Percentiles rank a stretch among this genome's conserved stretches.
Evolutionary conservation across 768 basidiomycete genomes (phyloP).

Genomic region (Mycena venus): DNA sequence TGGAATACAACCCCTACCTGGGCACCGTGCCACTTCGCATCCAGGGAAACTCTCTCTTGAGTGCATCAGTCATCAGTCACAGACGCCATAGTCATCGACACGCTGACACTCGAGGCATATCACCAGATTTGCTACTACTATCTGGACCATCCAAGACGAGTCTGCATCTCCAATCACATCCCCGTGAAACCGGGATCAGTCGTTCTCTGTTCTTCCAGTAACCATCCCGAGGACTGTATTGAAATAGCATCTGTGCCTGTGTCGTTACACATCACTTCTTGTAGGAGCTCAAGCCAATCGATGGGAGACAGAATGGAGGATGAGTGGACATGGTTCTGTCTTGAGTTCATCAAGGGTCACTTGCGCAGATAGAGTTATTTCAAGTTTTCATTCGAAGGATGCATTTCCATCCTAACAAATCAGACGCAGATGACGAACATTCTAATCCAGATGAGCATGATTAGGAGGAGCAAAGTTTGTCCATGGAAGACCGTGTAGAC

Average conservation of each 20-base stretch:
- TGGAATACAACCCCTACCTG: no score
- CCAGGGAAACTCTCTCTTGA: no score
- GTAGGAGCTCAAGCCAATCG: neutral
- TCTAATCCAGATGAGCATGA: no score
- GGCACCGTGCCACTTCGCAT: neutral
- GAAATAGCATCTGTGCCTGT: neutral
- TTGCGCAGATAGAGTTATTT: no score
- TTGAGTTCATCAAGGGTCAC: neutral
- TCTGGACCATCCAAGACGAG: neutral
- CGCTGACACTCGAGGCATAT: neutral
- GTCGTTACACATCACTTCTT: neutral
- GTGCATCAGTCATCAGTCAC: no score
- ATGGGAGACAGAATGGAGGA: neutral
- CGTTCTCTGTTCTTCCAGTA: neutral
- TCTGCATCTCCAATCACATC: neutral
- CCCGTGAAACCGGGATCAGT: neutral
- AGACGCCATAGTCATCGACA: neutral
- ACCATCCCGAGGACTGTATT: neutral
- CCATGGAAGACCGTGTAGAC: no score
- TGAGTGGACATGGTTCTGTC: neutral
- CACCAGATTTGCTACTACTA: neutral
- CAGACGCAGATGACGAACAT: no score
- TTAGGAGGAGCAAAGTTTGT: no score
- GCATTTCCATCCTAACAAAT: no score
- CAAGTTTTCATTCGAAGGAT: neutral